Base-by-base conservation (phyloP, 495 filamentous ascomycete species). In the Aspergillus panamensis region DNA sequence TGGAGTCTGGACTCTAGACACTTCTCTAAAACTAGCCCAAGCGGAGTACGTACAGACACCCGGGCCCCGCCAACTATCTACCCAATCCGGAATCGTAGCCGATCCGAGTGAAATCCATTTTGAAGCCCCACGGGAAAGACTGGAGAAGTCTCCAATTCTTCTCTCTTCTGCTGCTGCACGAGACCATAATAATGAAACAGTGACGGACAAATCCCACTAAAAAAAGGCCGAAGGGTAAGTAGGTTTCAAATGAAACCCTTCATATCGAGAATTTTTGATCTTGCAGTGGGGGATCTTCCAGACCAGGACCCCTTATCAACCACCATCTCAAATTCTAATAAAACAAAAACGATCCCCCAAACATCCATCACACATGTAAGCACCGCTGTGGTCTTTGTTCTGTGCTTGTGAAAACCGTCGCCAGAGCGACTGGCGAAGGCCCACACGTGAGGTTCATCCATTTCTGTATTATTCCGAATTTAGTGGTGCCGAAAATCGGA, bases 21-120 rank as follows among this genome's bases (percentile, higher is more conserved):
- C 42, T 45, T 9, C 42, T 45, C 16, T 45, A 45, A 20, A 44
- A 20, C 50, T 12, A 53, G 50, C 13, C 16, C 21, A n/a, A 21
- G 19, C 50, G 50, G 53, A 37, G 49, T 21, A 42, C 19, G 32
- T 47, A 42, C 35, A 9, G 21, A 3, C 33, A 48, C 57, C n/a
- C n/a, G n/a, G n/a, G n/a, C n/a, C 57, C 59, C 53, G 35, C 54
- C 49, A 57, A 44, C 49, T 62, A 57, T 35, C 49, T 62, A 44
- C 59, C 59, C 30, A 45, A 53, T 57, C 20, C 29, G 43, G 59
- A 62, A 48, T 56, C 31, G 44, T 31, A 56, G 30, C 53, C 53
- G 53, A 48, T 56, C 53, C 53, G 53, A 20, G 43, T 42, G 16
- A n/a, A 49, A 35, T 6, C 32, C 47, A 39, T 29, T 48, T n/a